phyloP scores from a whole-genome alignment of 257 asterid species.

The Jacaranda mimosifolia region DNA sequence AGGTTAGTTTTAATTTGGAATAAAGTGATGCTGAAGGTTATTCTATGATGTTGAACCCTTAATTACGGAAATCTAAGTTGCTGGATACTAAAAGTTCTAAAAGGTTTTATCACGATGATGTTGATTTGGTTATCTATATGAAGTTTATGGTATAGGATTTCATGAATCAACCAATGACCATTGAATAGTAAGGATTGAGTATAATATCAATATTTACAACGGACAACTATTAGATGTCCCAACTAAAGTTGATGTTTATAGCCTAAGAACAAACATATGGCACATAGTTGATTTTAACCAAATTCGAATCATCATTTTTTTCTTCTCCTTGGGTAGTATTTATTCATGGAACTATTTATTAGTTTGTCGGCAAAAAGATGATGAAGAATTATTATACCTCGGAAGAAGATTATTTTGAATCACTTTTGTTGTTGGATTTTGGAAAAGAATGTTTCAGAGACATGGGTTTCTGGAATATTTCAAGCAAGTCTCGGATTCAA shows the following conservation, averaged over 20 bases:
- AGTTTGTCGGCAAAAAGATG: neutral
- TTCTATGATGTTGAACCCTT: too few species aligned
- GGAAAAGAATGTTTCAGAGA: neutral
- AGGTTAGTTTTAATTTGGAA: neutral
- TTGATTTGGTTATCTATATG: too few species aligned
- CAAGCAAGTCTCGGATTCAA: neutral
- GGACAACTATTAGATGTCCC: too few species aligned
- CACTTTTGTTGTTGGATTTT: conserved; percentile 1
- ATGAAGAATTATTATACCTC: neutral
- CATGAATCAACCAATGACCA: neutral
- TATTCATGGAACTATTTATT: neutral
- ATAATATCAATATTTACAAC: too few species aligned
- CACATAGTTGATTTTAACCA: neutral
- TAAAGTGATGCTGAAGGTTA: too few species aligned
- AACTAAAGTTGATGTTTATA: neutral
- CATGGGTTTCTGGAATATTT: neutral
- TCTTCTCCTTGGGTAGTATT: neutral
- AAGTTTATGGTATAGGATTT: neutral
- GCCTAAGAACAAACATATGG: neutral
- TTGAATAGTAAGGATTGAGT: neutral
- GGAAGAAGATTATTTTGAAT: neutral
- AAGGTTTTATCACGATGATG: too few species aligned
- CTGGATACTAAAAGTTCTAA: too few species aligned
- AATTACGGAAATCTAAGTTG: too few species aligned
- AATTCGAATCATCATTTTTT: neutral